These are phyloP conservation scores for Debaryomyces fabryi DNA, from an alignment of 1,139 yeast genomes.

Conservation along the genomic window DNA sequence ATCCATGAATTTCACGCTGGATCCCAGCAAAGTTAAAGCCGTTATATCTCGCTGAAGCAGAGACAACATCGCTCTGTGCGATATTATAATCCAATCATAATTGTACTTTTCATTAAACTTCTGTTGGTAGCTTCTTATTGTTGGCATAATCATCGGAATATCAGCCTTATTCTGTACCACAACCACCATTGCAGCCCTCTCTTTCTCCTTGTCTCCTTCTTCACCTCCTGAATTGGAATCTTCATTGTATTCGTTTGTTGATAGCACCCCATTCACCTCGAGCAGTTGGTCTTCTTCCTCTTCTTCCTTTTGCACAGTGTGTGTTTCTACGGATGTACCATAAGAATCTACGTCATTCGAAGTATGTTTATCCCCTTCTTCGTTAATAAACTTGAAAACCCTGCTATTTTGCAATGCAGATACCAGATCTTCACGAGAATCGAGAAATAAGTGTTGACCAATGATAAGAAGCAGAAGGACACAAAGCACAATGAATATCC, in stretches of 20 bases:
- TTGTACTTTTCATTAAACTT: conserved; percentile 20
- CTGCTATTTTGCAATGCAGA: neutral
- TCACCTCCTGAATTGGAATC: neutral
- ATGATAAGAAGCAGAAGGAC: neutral
- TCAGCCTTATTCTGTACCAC: conserved; percentile 12
- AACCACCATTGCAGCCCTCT: conserved; percentile 17
- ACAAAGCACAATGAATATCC: neutral
- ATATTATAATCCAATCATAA: conserved; percentile 22
- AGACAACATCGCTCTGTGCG: conserved; percentile 7
- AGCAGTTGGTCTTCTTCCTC: neutral
- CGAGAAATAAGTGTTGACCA: neutral
- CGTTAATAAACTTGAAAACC: neutral
- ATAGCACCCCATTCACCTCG: neutral
- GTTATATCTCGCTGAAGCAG: conserved; percentile 9
- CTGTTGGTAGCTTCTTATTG: conserved; percentile 23
- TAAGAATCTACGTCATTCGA: neutral
- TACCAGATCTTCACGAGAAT: neutral
- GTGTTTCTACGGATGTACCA: neutral
- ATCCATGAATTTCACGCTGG: conserved; percentile 36
- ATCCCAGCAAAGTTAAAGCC: conserved; percentile 6
- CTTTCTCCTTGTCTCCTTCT: neutral
- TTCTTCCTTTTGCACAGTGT: neutral
- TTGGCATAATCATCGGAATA: conserved; percentile 10
- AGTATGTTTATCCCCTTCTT: neutral
- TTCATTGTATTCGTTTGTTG: neutral